These are phyloP conservation scores for Aspergillus conjunctus DNA, from an alignment of 495 filamentous ascomycete species.

Conservation along the genomic window DNA sequence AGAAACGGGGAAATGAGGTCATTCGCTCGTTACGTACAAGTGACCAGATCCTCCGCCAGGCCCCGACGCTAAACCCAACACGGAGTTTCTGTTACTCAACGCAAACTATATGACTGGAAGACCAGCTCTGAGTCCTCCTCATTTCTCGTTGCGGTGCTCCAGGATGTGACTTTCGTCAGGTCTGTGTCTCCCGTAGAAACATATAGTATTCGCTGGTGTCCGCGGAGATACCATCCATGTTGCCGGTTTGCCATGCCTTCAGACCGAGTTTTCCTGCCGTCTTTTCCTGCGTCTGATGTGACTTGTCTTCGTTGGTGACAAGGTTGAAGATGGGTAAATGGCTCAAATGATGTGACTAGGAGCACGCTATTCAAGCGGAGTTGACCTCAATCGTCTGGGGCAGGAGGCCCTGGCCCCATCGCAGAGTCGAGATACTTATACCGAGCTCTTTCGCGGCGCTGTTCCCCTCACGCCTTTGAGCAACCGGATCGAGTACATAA, in stretches of 20 bases:
- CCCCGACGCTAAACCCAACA: slow-evolving; percentile 29
- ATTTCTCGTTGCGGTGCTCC: neutral
- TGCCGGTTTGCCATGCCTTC: neutral
- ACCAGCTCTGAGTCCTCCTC: neutral
- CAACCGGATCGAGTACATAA: neutral
- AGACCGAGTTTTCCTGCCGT: slow-evolving; percentile 1
- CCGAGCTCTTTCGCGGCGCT: neutral
- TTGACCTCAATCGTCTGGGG: slow-evolving; percentile 3
- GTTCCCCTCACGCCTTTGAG: slow-evolving; percentile 1
- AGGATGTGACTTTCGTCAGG: neutral
- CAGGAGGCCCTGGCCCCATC: neutral
- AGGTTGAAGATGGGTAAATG: neutral
- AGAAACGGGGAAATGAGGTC: neutral
- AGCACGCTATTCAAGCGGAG: neutral
- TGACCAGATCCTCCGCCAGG: slow-evolving; percentile 1
- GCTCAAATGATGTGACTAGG: neutral
- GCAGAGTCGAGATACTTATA: neutral
- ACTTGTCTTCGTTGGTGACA: neutral
- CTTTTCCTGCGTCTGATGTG: neutral
- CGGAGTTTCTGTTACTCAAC: slow-evolving; percentile 48
- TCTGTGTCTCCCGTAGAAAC: neutral
- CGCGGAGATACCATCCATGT: slow-evolving; percentile 18
- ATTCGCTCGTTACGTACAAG: slow-evolving; percentile 14
- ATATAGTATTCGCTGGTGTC: slow-evolving; percentile 5
- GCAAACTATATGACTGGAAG: slow-evolving; percentile 41